Conservation (phyloP, 1,139 yeast genomes). For the Hyphopichia fennica region DNA sequence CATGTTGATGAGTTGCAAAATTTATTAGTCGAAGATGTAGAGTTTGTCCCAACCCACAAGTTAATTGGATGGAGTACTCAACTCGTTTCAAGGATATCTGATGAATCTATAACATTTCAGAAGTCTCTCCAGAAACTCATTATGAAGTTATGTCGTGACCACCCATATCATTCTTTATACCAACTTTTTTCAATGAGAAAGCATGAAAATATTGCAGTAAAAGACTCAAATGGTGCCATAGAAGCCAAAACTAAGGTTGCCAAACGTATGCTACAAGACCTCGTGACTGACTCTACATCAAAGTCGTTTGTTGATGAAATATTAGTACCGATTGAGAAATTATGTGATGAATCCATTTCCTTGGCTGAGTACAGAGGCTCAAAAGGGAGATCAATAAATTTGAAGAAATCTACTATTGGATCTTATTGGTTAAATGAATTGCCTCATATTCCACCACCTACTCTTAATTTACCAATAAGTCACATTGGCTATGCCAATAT, state of each 20-base stretch:
- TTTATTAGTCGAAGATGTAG: constrained; percentile 29
- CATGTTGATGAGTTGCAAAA: constrained; percentile 39
- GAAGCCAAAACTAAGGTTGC: constrained; percentile 54
- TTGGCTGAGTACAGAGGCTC: constrained; percentile 51
- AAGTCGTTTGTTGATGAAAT: constrained; percentile 6
- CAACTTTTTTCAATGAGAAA: constrained; percentile 58
- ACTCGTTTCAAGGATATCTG: constrained; percentile 67
- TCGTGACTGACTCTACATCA: constrained; percentile 10
- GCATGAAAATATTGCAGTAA: constrained; percentile 36
- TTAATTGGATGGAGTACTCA: constrained; percentile 84
- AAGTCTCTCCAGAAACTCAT: constrained; percentile 50
- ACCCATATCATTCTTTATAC: constrained; percentile 80
- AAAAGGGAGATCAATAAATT: constrained; percentile 30
- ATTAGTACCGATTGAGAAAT: constrained; percentile 42
- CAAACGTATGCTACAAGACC: constrained; percentile 40
- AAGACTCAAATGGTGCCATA: constrained; percentile 33
- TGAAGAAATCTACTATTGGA: constrained; percentile 44
- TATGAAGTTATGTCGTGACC: constrained; percentile 50
- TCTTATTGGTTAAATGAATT: constrained; percentile 56
- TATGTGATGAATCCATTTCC: constrained; percentile 51
- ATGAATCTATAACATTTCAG: constrained; percentile 56
- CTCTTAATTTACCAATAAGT: constrained; percentile 46
- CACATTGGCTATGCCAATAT: constrained; percentile 46
- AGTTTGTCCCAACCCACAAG: constrained; percentile 53
- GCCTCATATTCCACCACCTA: constrained; percentile 70